Percentiles rank a stretch among this genome's conserved stretches.
phyloP scores from a whole-genome alignment of 805 yeast genomes.

The Kodamaea nitidulidarum region DNA sequence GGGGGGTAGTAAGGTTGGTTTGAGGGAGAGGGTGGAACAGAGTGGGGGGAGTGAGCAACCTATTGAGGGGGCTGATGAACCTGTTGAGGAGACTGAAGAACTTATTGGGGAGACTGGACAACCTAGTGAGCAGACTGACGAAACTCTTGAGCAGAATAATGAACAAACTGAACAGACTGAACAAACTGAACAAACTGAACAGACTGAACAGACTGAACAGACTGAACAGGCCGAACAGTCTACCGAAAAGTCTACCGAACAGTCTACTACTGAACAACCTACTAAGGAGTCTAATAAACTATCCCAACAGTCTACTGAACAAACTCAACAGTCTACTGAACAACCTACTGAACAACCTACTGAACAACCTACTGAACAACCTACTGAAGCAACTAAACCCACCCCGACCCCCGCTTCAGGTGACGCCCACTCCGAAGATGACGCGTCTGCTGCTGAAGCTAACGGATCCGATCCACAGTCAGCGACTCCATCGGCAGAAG shows the following conservation, averaged over 20 bases:
- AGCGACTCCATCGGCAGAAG: slow-evolving; percentile 3
- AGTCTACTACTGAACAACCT: no score
- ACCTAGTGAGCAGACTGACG: no score
- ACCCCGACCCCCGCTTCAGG: no score
- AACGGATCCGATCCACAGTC: not conserved
- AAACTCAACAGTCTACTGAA: not conserved
- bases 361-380: not conserved
- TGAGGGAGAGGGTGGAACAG: not conserved
- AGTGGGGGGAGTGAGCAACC: not conserved
- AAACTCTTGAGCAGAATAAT: no score
- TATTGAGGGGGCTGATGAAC: not conserved
- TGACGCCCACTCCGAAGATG: no score
- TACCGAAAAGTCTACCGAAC: no score
- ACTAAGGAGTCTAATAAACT: no score
- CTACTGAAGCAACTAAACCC: slow-evolving; percentile 1
- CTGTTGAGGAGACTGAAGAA: not conserved
- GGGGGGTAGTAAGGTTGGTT: no score
- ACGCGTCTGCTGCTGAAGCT: not conserved
- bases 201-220: no score
- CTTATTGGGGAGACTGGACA: not conserved
- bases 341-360: not conserved
- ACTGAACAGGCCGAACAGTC: no score
- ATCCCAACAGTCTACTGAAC: no score
- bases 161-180: no score
- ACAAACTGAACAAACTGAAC: not conserved